These are phyloP conservation scores for Fusarium sp. DNA, from an alignment of 2,329 filamentous ascomycete species.

Conservation along the genomic window DNA sequence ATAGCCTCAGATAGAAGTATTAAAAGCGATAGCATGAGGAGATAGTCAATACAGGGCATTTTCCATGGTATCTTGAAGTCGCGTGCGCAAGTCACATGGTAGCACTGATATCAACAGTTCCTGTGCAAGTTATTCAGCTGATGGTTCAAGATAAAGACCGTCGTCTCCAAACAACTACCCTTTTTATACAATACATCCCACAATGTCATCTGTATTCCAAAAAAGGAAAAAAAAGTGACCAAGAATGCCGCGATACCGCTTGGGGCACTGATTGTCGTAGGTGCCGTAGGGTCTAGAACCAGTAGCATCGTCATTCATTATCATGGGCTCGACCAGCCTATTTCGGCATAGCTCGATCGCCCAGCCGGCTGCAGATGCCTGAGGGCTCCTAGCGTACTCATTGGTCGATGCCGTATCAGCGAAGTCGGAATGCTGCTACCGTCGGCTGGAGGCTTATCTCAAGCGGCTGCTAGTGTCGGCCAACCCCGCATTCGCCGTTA, in stretches of 20 bases:
- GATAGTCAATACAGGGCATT: no score
- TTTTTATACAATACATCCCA: neutral
- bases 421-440: neutral
- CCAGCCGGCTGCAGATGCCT: no score
- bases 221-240: neutral
- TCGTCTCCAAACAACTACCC: neutral
- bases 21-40: no score
- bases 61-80: no score
- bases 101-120: neutral
- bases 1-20: no score
- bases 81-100: no score
- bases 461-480: neutral
- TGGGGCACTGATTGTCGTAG: neutral
- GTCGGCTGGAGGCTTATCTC: neutral
- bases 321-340: neutral
- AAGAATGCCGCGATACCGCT: neutral
- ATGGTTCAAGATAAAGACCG: rapidly evolving
- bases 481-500: neutral
- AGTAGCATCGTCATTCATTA: neutral
- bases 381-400: no score
- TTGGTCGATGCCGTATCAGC: neutral
- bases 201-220: neutral
- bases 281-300: neutral
- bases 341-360: neutral
- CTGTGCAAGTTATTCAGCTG: neutral